Evolutionary conservation across 169 alveolate genomes (phyloP).

Genomic region (Amoebophrya sp.): DNA sequence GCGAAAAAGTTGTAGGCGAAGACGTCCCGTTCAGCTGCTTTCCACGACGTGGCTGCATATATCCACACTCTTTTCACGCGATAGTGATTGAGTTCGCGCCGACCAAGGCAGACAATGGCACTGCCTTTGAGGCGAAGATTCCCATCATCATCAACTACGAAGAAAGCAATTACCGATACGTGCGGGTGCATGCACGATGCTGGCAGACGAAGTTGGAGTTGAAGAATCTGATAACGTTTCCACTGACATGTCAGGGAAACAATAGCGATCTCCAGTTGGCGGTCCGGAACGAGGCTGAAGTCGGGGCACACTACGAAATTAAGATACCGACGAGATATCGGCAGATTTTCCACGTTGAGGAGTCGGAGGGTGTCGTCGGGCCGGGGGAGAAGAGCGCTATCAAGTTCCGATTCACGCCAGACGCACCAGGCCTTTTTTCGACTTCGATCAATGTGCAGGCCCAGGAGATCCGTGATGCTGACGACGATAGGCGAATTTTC

Average conservation of each 20-base stretch:
- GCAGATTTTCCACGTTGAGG: neutral
- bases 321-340: neutral
- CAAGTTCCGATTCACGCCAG: neutral
- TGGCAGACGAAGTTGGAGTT: neutral
- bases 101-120: neutral
- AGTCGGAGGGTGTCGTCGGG: neutral
- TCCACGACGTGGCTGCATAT: neutral
- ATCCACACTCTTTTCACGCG: neutral
- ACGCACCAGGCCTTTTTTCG: neutral
- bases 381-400: neutral
- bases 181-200: neutral
- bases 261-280: no score
- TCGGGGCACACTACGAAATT: neutral
- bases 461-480: neutral
- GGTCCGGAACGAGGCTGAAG: neutral
- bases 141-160: neutral
- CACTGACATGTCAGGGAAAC: neutral
- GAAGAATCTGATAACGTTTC: neutral
- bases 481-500: neutral
- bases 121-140: neutral
- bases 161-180: neutral
- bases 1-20: neutral
- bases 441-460: neutral
- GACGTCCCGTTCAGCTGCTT: neutral
- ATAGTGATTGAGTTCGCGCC: neutral